These are phyloP conservation scores for Stemphylium vesicarium DNA, from an alignment of 2,329 filamentous ascomycete genomes.

Conservation along the genomic window DNA sequence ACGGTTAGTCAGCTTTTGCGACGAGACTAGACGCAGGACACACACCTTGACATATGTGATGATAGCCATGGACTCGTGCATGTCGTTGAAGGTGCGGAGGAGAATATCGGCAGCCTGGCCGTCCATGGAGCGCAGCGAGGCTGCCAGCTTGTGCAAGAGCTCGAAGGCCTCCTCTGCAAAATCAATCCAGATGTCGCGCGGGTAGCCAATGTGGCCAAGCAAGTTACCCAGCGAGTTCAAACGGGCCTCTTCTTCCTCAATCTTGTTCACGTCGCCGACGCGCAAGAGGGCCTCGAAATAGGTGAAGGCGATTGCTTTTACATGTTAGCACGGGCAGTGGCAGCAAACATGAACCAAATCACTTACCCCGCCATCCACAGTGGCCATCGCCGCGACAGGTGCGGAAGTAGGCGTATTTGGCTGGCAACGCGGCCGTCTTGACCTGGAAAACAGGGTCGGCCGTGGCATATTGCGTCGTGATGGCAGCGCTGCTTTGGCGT, in stretches of 20 bases:
- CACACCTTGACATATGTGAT: slow-evolving; percentile 79
- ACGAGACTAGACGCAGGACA: background rate
- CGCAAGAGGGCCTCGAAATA: slow-evolving; percentile 88
- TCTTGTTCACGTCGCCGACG: slow-evolving; percentile 66
- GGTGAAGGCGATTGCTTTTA: slow-evolving; percentile 82
- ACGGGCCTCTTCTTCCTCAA: slow-evolving; percentile 74
- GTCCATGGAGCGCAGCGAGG: slow-evolving; percentile 62
- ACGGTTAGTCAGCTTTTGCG: slow-evolving; percentile 15
- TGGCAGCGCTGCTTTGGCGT: slow-evolving; percentile 75
- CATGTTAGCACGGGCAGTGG: slow-evolving; percentile 32
- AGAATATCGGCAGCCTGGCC: slow-evolving; percentile 61
- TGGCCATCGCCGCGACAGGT: slow-evolving; percentile 91
- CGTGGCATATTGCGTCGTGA: slow-evolving; percentile 85
- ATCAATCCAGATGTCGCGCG: slow-evolving; percentile 76
- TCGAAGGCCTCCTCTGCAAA: slow-evolving; percentile 78
- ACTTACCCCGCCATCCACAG: slow-evolving; percentile 95
- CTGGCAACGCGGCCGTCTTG: slow-evolving; percentile 84
- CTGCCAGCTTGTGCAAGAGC: slow-evolving; percentile 69
- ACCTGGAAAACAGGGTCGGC: slow-evolving; percentile 83
- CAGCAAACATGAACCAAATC: slow-evolving; percentile 1
- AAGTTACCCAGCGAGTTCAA: slow-evolving; percentile 74
- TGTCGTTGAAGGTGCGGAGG: slow-evolving; percentile 75
- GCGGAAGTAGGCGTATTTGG: slow-evolving; percentile 86
- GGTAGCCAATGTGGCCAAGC: slow-evolving; percentile 72
- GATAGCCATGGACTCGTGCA: slow-evolving; percentile 71